Conservation (phyloP, 192 early-diverging fungal genomes). For the Backusella macrospora region DNA sequence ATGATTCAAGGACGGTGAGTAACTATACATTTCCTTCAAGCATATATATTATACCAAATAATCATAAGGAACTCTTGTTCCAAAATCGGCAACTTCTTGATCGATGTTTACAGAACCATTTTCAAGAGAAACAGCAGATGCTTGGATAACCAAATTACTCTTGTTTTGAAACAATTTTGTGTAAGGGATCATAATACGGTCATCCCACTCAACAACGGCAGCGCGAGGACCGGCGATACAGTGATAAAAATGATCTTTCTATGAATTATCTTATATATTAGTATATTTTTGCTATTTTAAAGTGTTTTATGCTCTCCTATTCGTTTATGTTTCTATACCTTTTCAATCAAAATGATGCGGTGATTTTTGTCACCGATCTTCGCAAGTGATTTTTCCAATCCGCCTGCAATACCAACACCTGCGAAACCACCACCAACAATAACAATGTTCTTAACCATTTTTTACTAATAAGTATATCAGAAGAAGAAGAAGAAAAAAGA, state of each 20-base stretch:
- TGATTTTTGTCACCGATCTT: slow-evolving; percentile 40
- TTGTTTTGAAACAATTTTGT: slow-evolving; percentile 43
- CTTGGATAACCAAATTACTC: slow-evolving; percentile 51
- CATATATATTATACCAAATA: slow-evolving; percentile 41
- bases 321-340: background rate
- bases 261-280: background rate
- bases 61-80: slow-evolving; percentile 46
- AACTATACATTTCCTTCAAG: too few species aligned
- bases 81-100: slow-evolving; percentile 19
- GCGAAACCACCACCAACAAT: slow-evolving; percentile 58
- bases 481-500: background rate
- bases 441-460: slow-evolving; percentile 27
- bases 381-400: slow-evolving; percentile 32
- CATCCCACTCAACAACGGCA: slow-evolving; percentile 49
- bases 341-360: slow-evolving; percentile 59
- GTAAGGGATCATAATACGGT: slow-evolving; percentile 55
- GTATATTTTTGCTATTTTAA: background rate
- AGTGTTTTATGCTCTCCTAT: too few species aligned
- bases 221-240: slow-evolving; percentile 52
- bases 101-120: slow-evolving; percentile 46
- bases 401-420: slow-evolving; percentile 46
- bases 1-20: too few species aligned
- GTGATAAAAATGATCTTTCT: slow-evolving; percentile 60
- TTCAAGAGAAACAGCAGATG: slow-evolving; percentile 42
- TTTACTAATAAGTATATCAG: background rate